Conservation (phyloP, 345 rosid genomes). For the Euphorbia peplus region DNA sequence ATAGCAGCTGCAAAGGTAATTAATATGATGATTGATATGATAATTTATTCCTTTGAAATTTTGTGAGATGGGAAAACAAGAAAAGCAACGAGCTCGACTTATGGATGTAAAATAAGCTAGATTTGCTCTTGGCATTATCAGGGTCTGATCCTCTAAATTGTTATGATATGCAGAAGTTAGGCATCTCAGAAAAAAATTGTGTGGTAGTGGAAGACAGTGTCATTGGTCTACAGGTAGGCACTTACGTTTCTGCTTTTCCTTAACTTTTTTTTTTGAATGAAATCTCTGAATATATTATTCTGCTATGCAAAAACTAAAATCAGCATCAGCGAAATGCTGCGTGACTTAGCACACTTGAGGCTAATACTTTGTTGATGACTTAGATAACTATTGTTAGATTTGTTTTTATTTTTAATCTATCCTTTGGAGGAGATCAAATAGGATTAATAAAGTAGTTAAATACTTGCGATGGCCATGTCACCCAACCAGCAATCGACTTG, state of each 20-base stretch:
- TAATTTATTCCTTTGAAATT: not conserved
- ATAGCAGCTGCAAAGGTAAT: slow-evolving; percentile 70
- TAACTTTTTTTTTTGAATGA: no score
- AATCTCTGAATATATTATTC: no score
- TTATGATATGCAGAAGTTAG: slow-evolving; percentile 53
- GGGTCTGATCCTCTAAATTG: slow-evolving; percentile 2
- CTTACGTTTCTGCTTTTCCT: not conserved
- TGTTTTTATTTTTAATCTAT: not conserved
- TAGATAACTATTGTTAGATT: not conserved
- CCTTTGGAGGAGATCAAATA: not conserved
- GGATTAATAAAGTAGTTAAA: not conserved
- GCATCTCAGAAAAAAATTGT: slow-evolving; percentile 70
- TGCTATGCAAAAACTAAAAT: no score
- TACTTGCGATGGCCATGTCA: not conserved
- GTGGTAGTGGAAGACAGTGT: slow-evolving; percentile 95
- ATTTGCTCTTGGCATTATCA: not conserved
- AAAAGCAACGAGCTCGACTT: not conserved
- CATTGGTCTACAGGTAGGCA: slow-evolving; percentile 71
- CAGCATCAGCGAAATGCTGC: no score
- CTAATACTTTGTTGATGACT: not conserved
- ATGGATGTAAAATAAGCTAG: not conserved
- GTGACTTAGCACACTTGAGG: no score
- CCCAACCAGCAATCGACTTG: not conserved
- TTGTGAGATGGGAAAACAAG: not conserved
- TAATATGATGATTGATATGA: not conserved